phyloP scores from a whole-genome alignment of 371 early-diverging fungal genomes.

The Blyttiomyces sp. region DNA sequence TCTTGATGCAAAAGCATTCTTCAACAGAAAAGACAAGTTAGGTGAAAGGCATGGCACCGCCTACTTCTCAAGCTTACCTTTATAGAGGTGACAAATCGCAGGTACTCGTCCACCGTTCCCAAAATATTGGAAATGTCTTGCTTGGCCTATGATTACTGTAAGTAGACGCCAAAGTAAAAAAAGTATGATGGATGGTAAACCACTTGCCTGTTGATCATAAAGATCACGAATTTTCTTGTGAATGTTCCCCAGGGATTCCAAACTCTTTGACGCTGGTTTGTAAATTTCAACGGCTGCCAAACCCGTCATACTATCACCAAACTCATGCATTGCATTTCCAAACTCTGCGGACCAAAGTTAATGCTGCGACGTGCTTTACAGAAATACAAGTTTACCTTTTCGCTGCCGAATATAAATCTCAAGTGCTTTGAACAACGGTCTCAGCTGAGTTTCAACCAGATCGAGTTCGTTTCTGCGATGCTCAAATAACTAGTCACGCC shows the following conservation, averaged over 20 bases:
- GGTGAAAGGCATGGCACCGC: neutral
- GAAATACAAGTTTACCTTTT: constrained; percentile 48
- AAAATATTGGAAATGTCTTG: constrained; percentile 71
- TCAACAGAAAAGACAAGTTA: neutral
- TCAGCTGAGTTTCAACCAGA: constrained; percentile 79
- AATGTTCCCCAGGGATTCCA: constrained; percentile 50
- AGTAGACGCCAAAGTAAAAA: neutral
- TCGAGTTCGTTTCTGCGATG: constrained; percentile 76
- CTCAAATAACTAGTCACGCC: constrained; percentile 62
- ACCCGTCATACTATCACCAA: constrained; percentile 77
- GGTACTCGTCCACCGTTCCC: constrained; percentile 82
- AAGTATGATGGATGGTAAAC: neutral
- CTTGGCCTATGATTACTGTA: constrained; percentile 39
- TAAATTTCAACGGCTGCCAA: constrained; percentile 74
- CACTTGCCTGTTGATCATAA: constrained; percentile 53
- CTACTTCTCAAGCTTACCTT: too few relatives aligned
- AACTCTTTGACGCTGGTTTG: constrained; percentile 56
- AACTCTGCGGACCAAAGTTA: constrained; percentile 50
- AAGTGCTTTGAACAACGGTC: constrained; percentile 73
- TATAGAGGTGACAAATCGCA: constrained; percentile 81
- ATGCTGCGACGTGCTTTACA: neutral
- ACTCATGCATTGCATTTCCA: constrained; percentile 70
- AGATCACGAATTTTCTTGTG: constrained; percentile 76
- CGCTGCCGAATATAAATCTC: constrained; percentile 79
- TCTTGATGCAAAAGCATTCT: constrained; percentile 69